Evolutionary conservation across 148 eudicot genomes (phyloP).

Genomic region (Diospyros kaki): DNA sequence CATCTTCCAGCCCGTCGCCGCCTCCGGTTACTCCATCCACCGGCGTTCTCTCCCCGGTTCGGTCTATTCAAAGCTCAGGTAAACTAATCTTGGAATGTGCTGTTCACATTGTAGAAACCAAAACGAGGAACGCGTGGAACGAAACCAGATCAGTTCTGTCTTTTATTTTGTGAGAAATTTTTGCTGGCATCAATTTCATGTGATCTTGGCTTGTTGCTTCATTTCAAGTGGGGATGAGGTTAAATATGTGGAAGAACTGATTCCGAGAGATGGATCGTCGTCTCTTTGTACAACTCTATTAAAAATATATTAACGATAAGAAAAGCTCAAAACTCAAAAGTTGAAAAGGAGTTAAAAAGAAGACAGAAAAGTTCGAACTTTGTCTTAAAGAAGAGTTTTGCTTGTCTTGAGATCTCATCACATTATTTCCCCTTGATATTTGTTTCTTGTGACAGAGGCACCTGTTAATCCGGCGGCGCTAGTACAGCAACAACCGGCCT

Average conservation of each 20-base stretch:
- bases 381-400: no score
- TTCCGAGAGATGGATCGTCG: neutral
- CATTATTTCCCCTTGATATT: neutral
- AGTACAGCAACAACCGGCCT: conserved; percentile 16
- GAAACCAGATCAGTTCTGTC: neutral
- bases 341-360: conserved; percentile 19
- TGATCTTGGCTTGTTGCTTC: neutral
- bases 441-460: conserved; percentile 30
- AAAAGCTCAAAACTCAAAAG: conserved; percentile 23
- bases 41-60: conserved; percentile 54
- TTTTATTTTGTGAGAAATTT: neutral
- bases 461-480: conserved; percentile 35
- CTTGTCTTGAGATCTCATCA: conserved; percentile 5
- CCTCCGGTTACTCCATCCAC: conserved; percentile 58
- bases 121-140: conserved; percentile 6
- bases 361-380: neutral
- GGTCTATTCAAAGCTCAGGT: conserved; percentile 74
- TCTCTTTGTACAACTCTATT: conserved; percentile 1
- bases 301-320: neutral
- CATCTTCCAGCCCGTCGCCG: conserved; percentile 34
- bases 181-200: neutral
- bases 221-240: neutral
- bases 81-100: neutral
- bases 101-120: conserved; percentile 15
- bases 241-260: neutral